Evolutionary conservation across 106 monocot genomes (phyloP), one percentile per base, ranked within the genome.

Genomic region (Amphibolis antarctica): DNA sequence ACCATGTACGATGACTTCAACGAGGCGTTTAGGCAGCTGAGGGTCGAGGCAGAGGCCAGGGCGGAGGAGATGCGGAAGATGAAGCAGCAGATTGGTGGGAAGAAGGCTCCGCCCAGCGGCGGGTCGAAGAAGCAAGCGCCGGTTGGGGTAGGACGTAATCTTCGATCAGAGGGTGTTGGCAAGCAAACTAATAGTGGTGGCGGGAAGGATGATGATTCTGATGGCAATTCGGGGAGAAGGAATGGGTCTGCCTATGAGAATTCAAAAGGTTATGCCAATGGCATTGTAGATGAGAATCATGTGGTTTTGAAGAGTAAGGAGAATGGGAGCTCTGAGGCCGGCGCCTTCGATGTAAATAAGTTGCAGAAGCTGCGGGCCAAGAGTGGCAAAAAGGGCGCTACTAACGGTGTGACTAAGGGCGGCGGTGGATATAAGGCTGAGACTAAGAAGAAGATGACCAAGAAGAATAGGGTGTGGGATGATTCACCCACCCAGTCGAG

Each of bases 301-400:
- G 80, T 67, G 78, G 65, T 59, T 75, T 55, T 75, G 14, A 84
- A 84, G 24, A 84, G 79, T 12, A 86, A 86, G 44, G 85, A 88
- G 70, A 80, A 85, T 30, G 80, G 74, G 0, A 64, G 31, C 45
- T 85, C 88, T 5, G 75, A 71, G 30, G 54, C 53, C 48, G 88
- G 93, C 67, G 93, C 93, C 23, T 93, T 93, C 44, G 79, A 93
- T 88, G 88, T 93, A 85, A 85, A 77, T 86, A 93, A 88, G 80
- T 67, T 93, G 75, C 88, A 77, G 57, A 93, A 83, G 69, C 10
- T 83, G 65, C 73, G 82, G 3, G 63, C 79, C 0, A 88, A 93
- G 79, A 85, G 82, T 27, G 78, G 71, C 14, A 88, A 92, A 67
- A 93, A 85, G 57, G 51, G 62, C 0, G 76, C 73, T 67, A 64